Evolutionary conservation across 1,284 basidiomycete species (phyloP), one percentile per base, ranked within the genome.

Genomic region (Sanghuangporus weigelae): DNA sequence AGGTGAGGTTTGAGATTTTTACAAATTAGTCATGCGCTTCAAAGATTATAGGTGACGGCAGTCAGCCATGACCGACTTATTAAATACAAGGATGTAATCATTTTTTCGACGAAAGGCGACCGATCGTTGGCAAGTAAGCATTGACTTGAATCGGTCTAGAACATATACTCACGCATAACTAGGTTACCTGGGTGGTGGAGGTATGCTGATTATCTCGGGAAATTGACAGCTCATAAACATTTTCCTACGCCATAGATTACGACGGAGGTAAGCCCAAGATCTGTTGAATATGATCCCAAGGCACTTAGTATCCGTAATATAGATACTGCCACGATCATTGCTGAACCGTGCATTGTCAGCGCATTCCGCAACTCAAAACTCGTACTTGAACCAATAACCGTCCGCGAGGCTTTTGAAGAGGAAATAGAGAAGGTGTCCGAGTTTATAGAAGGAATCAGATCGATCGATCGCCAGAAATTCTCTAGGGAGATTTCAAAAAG

Each of bases 311-410:
- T n/a, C 21, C 26, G 3, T 7, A n/a, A 11, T 7, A 0, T 23
- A 66, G 89, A 91, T 66, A 81, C 79, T 11, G 79, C 82, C 0
- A 80, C 86, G 63, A 70, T 84, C 26, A 80, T 84, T 35, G 83
- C 79, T 70, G 74, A 77, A 46, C 73, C 73, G 1, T 14, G 31
- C 5, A 51, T 70, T 23, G 68, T 71, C 14, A 36, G 60, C 7
- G 54, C 35, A 7, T 71, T 71, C 56, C 23, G 26, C 10, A 67
- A 67, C n/a, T 57, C 69, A 3, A 31, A 35, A 5, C 19, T 38
- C 11, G 40, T 64, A 7, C 39, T 26, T 56, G 59, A 61, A 21
- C 62, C 65, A 11, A 6, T 38, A 3, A 68, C 69, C 0, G 64
- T 90, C 11, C 82, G 88, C 0, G 62, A 76, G 4, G 68, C 71